Evolutionary conservation across 106 monocot species (phyloP), one percentile per base, ranked within the genome.

Genomic region (Dendrobium officinale): DNA sequence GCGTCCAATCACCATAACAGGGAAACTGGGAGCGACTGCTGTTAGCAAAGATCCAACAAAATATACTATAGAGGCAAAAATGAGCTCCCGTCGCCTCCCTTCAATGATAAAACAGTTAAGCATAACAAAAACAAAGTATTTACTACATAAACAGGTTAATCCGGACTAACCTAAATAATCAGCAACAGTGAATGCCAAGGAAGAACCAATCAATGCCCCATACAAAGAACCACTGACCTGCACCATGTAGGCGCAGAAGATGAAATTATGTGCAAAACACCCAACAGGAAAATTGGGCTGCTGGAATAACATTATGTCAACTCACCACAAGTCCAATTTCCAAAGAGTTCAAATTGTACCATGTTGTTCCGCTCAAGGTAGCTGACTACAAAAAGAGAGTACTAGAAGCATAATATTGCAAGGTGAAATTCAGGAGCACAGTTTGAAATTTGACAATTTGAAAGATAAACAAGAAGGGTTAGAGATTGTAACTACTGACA

Each of bases 151-250:
- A 37, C 20, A 73, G 41, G 2, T 49, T n/a, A 78, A 43, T 33
- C 20, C 18, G 22, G 42, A 56, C 81, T 66, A 77, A 95, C 98
- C 98, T 91, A 95, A 84, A 84, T 89, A 88, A 80, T 98, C 98
- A 67, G 92, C 92, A 81, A 97, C 59, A 26, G 84, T 73, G 77
- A 80, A 96, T 67, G 97, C 97, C 82, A 89, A 81, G 78, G 79
- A 42, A 59, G 94, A 97, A 82, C 97, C 97, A 76, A 94, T 85
- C 75, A 94, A 81, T 33, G 97, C 94, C 49, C 97, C 94, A 86
- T 97, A 97, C 59, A 97, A 80, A 26, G 97, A 97, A 11, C 95
- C 95, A 87, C 95, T 96, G 49, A 91, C 95, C 95, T 96, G 91
- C n/a, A 88, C 82, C 37, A 55, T 74, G 47, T 49, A 73, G n/a